These are phyloP conservation scores for Apiospora marii DNA, from an alignment of 2,329 filamentous ascomycete species.

Conservation along the genomic window DNA sequence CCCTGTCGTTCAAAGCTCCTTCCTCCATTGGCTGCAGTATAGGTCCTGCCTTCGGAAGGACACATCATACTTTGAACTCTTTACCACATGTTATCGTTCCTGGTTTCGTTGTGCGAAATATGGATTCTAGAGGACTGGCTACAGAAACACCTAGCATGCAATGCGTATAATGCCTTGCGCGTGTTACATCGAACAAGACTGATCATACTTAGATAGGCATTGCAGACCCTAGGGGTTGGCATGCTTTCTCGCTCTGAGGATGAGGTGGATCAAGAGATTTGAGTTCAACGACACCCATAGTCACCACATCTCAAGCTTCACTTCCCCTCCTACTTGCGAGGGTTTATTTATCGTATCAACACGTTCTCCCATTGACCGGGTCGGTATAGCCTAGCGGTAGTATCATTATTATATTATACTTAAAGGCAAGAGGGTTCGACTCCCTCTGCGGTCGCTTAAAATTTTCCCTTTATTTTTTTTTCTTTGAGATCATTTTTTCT, in stretches of 20 bases:
- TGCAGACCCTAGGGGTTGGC: no score
- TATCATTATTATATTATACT: slow-evolving; percentile 21
- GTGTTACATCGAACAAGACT: neutral
- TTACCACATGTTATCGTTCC: no score
- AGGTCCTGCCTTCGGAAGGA: no score
- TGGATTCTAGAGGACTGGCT: no score
- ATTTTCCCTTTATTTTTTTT: neutral
- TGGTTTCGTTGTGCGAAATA: no score
- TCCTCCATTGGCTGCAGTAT: no score
- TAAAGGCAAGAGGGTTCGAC: neutral
- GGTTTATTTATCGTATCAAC: neutral
- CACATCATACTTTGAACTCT: no score
- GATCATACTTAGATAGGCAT: no score
- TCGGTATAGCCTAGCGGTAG: neutral
- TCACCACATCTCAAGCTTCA: neutral
- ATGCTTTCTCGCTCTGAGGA: neutral
- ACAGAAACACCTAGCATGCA: no score
- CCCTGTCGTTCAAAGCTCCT: no score
- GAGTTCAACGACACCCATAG: neutral
- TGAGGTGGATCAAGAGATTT: neutral
- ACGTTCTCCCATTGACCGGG: neutral
- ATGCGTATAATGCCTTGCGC: no score
- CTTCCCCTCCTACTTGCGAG: neutral
- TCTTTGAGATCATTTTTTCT: neutral
- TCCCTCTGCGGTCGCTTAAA: neutral